Conservation (phyloP, 163 green algal genomes). For the Trebouxiophyceae sp. region DNA sequence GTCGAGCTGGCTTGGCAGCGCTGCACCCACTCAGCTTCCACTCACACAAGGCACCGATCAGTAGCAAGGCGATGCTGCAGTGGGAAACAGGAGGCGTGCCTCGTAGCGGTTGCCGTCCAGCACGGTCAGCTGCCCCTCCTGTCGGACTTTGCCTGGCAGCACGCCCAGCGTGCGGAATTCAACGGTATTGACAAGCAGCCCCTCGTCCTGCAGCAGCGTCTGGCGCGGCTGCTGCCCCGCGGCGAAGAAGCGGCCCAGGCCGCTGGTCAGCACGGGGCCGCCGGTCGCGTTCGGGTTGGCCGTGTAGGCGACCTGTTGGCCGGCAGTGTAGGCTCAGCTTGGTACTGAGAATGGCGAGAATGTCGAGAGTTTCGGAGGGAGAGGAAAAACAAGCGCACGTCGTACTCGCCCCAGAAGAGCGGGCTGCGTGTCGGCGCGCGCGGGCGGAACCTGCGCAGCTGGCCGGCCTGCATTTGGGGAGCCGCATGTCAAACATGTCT, state of each 20-base stretch:
- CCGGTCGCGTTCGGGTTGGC: neutral
- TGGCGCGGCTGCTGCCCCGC: neutral
- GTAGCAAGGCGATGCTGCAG: too few species aligned
- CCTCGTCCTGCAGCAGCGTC: neutral
- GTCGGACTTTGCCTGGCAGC: neutral
- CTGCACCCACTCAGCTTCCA: too few species aligned
- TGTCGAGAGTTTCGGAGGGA: too few species aligned
- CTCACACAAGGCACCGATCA: too few species aligned
- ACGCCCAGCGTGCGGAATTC: neutral
- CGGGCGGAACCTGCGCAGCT: neutral
- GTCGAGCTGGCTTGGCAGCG: too few species aligned
- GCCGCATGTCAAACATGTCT: too few species aligned
- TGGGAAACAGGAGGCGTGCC: too few species aligned
- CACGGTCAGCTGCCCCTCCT: neutral
- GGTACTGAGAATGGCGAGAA: too few species aligned
- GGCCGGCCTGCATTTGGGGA: neutral
- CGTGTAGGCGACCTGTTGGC: neutral
- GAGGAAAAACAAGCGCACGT: neutral
- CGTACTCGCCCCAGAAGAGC: neutral
- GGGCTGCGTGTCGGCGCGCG: neutral
- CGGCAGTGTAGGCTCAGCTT: too few species aligned
- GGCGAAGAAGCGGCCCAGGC: neutral
- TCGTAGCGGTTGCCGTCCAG: neutral
- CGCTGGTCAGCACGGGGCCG: constrained; percentile 4
- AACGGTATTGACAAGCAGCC: neutral